Evolutionary conservation across 768 basidiomycete genomes (phyloP).

Genomic region (Tulasnella sp.): DNA sequence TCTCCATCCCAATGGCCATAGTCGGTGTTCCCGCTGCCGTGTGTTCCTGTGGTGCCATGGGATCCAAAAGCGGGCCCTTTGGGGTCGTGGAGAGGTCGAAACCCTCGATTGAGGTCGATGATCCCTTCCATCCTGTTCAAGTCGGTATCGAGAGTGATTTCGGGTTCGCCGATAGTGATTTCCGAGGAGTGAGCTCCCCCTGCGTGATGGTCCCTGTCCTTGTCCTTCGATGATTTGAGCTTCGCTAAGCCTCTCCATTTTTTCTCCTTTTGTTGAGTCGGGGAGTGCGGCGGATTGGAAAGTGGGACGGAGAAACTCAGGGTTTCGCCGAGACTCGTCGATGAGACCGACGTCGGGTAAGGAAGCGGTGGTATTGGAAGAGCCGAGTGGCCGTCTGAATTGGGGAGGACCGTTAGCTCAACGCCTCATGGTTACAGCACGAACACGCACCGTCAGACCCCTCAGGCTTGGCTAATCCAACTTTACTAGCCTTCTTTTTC

Average conservation of each 20-base stretch:
- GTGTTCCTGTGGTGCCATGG: slow-evolving; percentile 1
- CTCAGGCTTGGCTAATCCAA: neutral
- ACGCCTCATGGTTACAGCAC: neutral
- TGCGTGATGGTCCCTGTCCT: neutral
- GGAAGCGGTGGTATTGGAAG: slow-evolving; percentile 1
- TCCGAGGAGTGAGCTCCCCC: slow-evolving; percentile 2
- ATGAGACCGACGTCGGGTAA: slow-evolving; percentile 7
- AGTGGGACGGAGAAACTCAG: neutral
- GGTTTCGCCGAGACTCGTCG: slow-evolving; percentile 4
- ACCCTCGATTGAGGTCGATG: slow-evolving; percentile 47
- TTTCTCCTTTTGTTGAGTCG: slow-evolving; percentile 21
- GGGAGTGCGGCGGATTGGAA: neutral
- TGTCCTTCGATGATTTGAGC: slow-evolving; percentile 1
- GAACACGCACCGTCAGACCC: slow-evolving; percentile 7
- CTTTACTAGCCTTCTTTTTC: slow-evolving; percentile 20
- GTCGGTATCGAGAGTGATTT: slow-evolving; percentile 61
- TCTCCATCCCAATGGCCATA: neutral
- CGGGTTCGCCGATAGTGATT: neutral
- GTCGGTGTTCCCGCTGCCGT: neutral
- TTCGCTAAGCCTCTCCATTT: neutral
- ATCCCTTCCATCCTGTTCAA: slow-evolving; percentile 80
- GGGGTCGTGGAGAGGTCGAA: slow-evolving; percentile 20
- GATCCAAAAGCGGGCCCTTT: neutral
- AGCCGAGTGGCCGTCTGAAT: slow-evolving; percentile 19
- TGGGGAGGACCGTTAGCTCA: neutral